Percentiles rank a stretch among this genome's conserved stretches.
Conservation (phyloP, 2,329 filamentous ascomycete genomes). For the Talaromyces sp. region DNA sequence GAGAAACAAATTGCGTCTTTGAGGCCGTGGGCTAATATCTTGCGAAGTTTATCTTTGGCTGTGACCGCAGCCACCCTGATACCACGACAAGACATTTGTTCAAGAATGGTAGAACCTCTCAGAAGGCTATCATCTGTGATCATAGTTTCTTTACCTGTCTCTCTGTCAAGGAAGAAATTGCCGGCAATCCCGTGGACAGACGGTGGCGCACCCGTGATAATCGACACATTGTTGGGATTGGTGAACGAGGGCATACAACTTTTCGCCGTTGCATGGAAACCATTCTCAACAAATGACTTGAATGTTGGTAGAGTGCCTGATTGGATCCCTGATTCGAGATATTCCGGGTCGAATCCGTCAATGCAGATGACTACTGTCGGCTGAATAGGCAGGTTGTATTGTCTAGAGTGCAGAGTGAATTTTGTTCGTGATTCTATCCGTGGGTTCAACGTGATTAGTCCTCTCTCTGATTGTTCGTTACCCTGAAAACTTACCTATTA, state of each 20-base stretch:
- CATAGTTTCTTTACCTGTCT: constrained; percentile 42
- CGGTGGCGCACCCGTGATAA: constrained; percentile 44
- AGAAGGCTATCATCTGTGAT: constrained; percentile 42
- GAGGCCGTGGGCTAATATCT: constrained; percentile 40
- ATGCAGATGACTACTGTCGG: constrained; percentile 44
- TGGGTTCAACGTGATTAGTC: not conserved
- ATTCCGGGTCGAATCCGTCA: constrained; percentile 46
- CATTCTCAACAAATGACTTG: constrained; percentile 29
- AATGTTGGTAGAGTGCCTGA: constrained; percentile 37
- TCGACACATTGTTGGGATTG: constrained; percentile 47
- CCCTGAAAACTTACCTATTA: constrained; percentile 16
- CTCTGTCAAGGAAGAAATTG: constrained; percentile 44
- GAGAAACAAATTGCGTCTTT: constrained; percentile 41
- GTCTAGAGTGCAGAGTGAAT: constrained; percentile 27
- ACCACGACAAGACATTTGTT: constrained; percentile 38
- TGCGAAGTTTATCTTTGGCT: constrained; percentile 46
- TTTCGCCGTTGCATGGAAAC: constrained; percentile 41
- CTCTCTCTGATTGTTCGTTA: not conserved
- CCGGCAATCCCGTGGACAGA: constrained; percentile 43
- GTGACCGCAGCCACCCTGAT: constrained; percentile 45
- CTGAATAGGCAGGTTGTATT: constrained; percentile 31
- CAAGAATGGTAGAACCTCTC: constrained; percentile 42
- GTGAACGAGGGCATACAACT: constrained; percentile 46
- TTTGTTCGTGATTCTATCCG: not conserved
- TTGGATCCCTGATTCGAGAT: constrained; percentile 35